Base-by-base conservation (phyloP, 2,329 filamentous ascomycete species). In the Diplodia corticola region DNA sequence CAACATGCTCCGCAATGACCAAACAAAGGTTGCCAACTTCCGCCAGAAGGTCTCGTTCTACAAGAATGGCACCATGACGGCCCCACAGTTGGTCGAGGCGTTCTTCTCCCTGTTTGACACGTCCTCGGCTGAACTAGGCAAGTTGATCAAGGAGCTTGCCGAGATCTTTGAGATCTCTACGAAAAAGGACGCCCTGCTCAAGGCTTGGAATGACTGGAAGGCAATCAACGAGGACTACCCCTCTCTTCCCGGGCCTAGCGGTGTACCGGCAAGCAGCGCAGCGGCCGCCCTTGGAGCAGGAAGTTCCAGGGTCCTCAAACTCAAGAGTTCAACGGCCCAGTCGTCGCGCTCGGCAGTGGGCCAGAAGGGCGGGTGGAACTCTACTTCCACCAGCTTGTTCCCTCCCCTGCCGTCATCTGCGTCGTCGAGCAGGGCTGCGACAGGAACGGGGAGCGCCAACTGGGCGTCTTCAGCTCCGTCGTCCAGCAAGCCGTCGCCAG, bases 211-310 rank as follows among this genome's bases (percentile, higher is more conserved):
- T 71, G 91, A 97, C 78, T 97, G 94, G 92, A 91, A 92, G 54
- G 93, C 93, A 44, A 95, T 96, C 79, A 96, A 96, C 70, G 93
- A 97, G 78, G 93, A 97, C 76, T 98, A 97, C 71, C 94, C 94
- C 0, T 92, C 91, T 1, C 82, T 98, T 0, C 93, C 94, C 1
- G 90, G 90, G 0, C 85, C 91, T 0, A 85, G 86, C 64, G 64
- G 55, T 15, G 50, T 55, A 17, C 89, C 90, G 60, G 86, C 89
- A 78, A 84, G 88, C 44, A 88, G 89, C 28, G 81, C 80, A 4
- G 78, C 78, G 17, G 77, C 71, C 24, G 75, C 76, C 71, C 75
- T 76, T 40, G 78, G 77, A 74, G 83, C 70, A 63, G 82, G 84
- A 40, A 88, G 88, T 77, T 69, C 81, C 75, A 50, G 91, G 84